These are phyloP conservation scores for Vanrija sp. DNA, from an alignment of 1,284 basidiomycete genomes.

Conservation along the genomic window DNA sequence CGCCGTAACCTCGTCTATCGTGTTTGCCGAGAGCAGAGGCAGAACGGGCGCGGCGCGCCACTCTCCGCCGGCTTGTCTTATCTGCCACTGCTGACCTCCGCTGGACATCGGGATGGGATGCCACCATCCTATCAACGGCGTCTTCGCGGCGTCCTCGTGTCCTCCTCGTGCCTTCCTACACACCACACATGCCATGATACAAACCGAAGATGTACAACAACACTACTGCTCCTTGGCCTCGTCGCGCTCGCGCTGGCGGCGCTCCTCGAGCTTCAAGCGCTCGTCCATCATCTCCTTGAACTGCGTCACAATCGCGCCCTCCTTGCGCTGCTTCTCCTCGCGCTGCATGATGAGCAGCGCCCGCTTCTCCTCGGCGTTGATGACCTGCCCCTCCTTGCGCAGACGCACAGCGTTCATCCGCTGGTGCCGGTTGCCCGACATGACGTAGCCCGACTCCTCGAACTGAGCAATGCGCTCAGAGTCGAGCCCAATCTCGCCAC, in stretches of 20 bases:
- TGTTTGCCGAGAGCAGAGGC: too few relatives aligned
- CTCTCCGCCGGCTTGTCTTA: too few relatives aligned
- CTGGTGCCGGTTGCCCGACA: conserved; percentile 89
- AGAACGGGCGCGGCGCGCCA: too few relatives aligned
- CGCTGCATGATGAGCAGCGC: conserved; percentile 87
- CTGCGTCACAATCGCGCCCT: conserved; percentile 61
- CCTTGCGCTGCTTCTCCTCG: conserved; percentile 86
- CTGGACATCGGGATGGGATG: too few relatives aligned
- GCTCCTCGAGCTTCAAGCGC: conserved; percentile 11
- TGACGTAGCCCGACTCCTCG: conserved; percentile 92
- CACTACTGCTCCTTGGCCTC: neutral
- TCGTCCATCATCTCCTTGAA: conserved; percentile 75
- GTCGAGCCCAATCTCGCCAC: conserved; percentile 94
- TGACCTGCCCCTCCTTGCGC: conserved; percentile 96
- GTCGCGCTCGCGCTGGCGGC: neutral
- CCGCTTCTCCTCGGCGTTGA: conserved; percentile 94
- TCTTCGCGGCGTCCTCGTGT: too few relatives aligned
- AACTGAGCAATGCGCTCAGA: conserved; percentile 79
- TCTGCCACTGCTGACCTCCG: too few relatives aligned
- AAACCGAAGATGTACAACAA: neutral
- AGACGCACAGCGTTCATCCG: conserved; percentile 97
- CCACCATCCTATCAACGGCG: too few relatives aligned
- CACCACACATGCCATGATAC: too few relatives aligned
- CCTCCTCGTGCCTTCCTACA: too few relatives aligned
- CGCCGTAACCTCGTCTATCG: too few relatives aligned